A percentile compares a stretch with the other conserved stretches of the same genome.
Evolutionary conservation across 1,284 basidiomycete species (phyloP).

Genomic region (Volvariella surrecta): DNA sequence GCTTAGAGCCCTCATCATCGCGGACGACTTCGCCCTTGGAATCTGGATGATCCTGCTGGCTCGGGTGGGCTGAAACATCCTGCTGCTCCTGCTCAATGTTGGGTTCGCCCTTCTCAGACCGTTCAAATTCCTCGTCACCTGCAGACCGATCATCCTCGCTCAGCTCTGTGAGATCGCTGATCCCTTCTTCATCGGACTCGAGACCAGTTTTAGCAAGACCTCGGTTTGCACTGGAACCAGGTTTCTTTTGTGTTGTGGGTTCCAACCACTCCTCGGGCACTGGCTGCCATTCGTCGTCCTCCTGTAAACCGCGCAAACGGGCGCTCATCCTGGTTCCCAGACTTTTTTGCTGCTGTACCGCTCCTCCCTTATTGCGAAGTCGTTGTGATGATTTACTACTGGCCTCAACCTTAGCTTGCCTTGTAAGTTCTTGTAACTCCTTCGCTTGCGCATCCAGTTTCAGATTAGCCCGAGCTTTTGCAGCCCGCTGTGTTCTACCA

Average conservation of each 20-base stretch:
- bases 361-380: constrained; percentile 4
- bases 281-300: constrained; percentile 66
- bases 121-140: too few species aligned
- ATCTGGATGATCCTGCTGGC: constrained; percentile 1
- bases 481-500: constrained; percentile 11
- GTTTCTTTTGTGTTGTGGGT: constrained; percentile 12
- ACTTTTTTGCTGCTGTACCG: constrained; percentile 19
- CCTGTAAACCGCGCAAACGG: constrained; percentile 47
- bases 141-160: constrained; percentile 32
- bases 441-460: constrained; percentile 62
- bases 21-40: constrained; percentile 1
- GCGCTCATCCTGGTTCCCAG: constrained; percentile 60
- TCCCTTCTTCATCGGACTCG: constrained; percentile 44
- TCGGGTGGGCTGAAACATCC: too few species aligned
- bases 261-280: constrained; percentile 70
- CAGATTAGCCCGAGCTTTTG: constrained; percentile 62
- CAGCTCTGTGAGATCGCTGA: constrained; percentile 67
- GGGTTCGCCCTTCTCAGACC: too few species aligned
- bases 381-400: constrained; percentile 14
- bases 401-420: constrained; percentile 47
- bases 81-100: too few species aligned
- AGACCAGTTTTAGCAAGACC: constrained; percentile 38
- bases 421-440: constrained; percentile 38
- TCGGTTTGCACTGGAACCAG: background rate
- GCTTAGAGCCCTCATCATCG: constrained; percentile 19